Evolutionary conservation across 148 eudicot species (phyloP).

Genomic region (Camellia japonica): DNA sequence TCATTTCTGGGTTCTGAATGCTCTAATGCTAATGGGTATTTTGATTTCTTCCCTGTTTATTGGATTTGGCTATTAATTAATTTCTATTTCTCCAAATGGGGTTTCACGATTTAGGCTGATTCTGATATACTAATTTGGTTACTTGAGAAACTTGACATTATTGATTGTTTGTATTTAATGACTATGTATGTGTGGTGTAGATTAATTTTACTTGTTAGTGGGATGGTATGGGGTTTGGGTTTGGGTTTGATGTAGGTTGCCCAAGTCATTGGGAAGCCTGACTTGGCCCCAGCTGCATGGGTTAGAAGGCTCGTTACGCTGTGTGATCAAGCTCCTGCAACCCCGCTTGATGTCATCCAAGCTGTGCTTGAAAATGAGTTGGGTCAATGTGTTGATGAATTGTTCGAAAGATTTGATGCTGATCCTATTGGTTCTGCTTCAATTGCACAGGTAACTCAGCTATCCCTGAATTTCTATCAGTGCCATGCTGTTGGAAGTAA

Average conservation of each 20-base stretch:
- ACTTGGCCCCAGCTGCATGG: constrained; percentile 96
- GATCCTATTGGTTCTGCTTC: constrained; percentile 94
- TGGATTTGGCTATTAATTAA: neutral
- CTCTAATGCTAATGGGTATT: neutral
- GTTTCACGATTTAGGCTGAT: neutral
- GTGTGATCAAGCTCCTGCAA: constrained; percentile 95
- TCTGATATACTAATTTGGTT: neutral
- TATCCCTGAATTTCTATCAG: neutral
- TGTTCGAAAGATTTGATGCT: constrained; percentile 71
- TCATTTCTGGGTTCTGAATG: neutral
- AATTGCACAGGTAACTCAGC: constrained; percentile 78
- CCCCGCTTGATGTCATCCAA: constrained; percentile 57
- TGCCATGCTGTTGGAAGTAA: too few relatives aligned
- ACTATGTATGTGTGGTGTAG: neutral
- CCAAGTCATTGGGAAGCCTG: constrained; percentile 93
- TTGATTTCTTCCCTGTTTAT: neutral
- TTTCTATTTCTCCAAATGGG: neutral
- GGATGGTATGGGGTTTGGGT: constrained; percentile 13
- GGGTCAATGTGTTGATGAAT: constrained; percentile 60
- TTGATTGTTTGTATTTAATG: neutral
- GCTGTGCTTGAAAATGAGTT: constrained; percentile 70
- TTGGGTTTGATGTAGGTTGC: constrained; percentile 47
- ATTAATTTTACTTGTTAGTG: neutral
- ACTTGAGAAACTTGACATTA: neutral
- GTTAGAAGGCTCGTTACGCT: constrained; percentile 32